phyloP scores from a whole-genome alignment of 164 flowering plant species.

The Akebia trifoliata region DNA sequence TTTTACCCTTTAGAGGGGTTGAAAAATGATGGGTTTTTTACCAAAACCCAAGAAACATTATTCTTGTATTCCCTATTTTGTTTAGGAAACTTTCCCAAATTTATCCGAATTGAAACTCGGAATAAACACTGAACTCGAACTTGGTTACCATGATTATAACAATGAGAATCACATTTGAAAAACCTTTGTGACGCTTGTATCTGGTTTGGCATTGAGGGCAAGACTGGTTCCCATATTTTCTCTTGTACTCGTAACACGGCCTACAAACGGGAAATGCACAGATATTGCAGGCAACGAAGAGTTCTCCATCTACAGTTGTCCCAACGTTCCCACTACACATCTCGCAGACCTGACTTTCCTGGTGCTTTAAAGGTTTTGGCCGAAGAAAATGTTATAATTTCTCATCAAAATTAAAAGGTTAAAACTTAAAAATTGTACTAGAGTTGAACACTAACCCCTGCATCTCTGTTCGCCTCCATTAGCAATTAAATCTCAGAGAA shows the following conservation, averaged over 20 bases:
- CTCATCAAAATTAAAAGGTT: neutral
- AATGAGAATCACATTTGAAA: neutral
- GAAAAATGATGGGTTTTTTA: no score
- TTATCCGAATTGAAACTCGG: no score
- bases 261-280: constrained; percentile 63
- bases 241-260: constrained; percentile 55
- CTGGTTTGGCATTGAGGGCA: constrained; percentile 60
- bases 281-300: constrained; percentile 49
- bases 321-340: constrained; percentile 47
- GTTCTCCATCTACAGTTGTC: constrained; percentile 36
- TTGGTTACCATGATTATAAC: no score
- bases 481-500: no score
- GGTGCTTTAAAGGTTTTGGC: constrained; percentile 31
- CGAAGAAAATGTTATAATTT: constrained; percentile 7
- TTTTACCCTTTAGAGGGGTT: no score
- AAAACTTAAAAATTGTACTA: neutral
- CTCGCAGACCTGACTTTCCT: constrained; percentile 43
- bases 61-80: no score
- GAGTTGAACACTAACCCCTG: constrained; percentile 1
- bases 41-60: no score
- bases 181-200: constrained; percentile 55
- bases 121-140: no score
- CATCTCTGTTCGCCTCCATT: constrained; percentile 3
- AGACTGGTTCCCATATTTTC: constrained; percentile 46
- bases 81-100: no score